These are phyloP conservation scores for Rhizophagus prolifer DNA, from an alignment of 192 early-diverging fungal genomes.

Conservation along the genomic window DNA sequence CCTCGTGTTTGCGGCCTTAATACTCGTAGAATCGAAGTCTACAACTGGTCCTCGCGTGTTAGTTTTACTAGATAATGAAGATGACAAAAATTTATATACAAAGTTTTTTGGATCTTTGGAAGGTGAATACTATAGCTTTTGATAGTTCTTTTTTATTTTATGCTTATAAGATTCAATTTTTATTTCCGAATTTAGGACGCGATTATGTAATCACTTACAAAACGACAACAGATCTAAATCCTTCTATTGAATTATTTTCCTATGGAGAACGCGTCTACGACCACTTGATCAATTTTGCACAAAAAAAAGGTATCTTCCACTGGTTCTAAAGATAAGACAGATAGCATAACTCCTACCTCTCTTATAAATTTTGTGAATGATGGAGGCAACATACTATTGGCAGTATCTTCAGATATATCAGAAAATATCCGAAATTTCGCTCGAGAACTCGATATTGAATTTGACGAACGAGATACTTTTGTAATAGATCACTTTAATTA, in stretches of 20 bases:
- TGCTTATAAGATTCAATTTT: slow-evolving; percentile 29
- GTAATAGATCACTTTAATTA: slow-evolving; percentile 75
- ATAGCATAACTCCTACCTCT: slow-evolving; percentile 48
- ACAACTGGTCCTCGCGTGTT: slow-evolving; percentile 64
- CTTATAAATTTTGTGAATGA: slow-evolving; percentile 85
- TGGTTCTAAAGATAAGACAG: slow-evolving; percentile 46
- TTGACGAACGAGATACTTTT: slow-evolving; percentile 66
- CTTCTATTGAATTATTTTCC: slow-evolving; percentile 52
- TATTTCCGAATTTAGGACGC: slow-evolving; percentile 46
- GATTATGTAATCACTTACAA: slow-evolving; percentile 60
- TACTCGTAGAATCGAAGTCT: slow-evolving; percentile 51
- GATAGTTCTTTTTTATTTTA: slow-evolving; percentile 20
- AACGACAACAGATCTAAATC: slow-evolving; percentile 55
- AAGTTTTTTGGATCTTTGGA: slow-evolving; percentile 60
- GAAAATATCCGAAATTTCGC: slow-evolving; percentile 78
- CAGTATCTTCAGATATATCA: slow-evolving; percentile 60
- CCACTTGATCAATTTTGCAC: slow-evolving; percentile 81
- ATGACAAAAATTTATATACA: slow-evolving; percentile 46
- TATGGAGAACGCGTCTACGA: slow-evolving; percentile 70
- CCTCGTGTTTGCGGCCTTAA: not conserved
- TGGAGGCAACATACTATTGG: slow-evolving; percentile 88
- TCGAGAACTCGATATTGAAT: slow-evolving; percentile 87
- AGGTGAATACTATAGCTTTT: slow-evolving; percentile 35
- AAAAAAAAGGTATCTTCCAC: slow-evolving; percentile 53
- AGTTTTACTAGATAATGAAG: slow-evolving; percentile 63